Base-by-base conservation (phyloP, 768 basidiomycete genomes). In the Rhodotorula sphaerocarpa region DNA sequence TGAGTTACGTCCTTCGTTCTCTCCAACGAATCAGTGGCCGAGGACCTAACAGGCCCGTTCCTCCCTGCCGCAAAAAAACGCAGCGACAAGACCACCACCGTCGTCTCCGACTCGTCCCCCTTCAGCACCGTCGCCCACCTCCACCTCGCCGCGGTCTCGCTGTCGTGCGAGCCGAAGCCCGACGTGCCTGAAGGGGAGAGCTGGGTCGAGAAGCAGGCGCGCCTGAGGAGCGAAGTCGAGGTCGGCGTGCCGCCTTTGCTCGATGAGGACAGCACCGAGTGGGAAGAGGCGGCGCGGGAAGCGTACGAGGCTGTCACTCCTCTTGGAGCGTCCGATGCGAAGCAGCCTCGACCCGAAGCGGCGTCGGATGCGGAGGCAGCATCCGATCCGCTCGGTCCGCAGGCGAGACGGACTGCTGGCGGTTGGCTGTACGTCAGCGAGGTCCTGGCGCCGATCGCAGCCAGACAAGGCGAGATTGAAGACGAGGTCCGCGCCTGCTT, bases 101-200 rank as follows among this genome's bases (percentile, higher is more conserved):
- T 92, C 44, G 82, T 87, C 46, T 86, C 87, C 70, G 86, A 84
- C 72, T 73, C 74, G 4, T 75, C 75, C 47, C 75, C 75, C 6
- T 86, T 92, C 72, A 88, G 88, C 0, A 86, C 88, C 2, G 92
- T 97, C 41, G 93, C 95, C 20, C 96, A 86, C 76, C 77, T 97
- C 23, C 83, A 87, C 59, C 81, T 97, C 61, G 86, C 86, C 71
- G 73, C 77, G 11, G 90, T 88, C 0, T 73, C 75, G 6, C 77
- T 96, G 34, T 79, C 80, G 62, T 43, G 30, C 36, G 36, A 39
- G 23, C 54, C 30, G 23, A 67, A 67, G n/a, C 50, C 58, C 10
- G 55, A 31, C 11, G 39, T 58, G 12, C 65, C 65, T 2, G 23
- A 10, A 12, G 7, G 39, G 15, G 66, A 61, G 42, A 52, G 44